phyloP scores from a whole-genome alignment of 2,329 filamentous ascomycete species.

The Nemania serpens region DNA sequence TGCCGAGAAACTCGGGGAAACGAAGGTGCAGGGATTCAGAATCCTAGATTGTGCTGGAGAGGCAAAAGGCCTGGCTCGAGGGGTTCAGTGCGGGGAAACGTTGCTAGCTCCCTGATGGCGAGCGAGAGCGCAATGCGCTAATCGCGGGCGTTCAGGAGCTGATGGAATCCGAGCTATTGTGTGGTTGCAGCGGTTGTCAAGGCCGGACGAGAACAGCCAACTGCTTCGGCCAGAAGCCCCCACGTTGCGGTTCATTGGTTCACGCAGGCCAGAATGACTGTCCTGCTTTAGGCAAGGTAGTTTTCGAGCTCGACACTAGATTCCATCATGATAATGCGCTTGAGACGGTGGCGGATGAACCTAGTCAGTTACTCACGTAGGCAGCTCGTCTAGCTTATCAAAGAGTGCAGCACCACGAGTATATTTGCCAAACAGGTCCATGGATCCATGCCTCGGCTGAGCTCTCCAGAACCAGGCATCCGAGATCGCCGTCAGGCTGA shows the following conservation, averaged over 20 bases:
- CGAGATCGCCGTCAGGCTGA: slow-evolving; percentile 3
- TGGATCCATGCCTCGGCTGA: background rate
- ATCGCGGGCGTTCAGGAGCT: slow-evolving; percentile 17
- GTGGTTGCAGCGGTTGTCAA: slow-evolving; percentile 7
- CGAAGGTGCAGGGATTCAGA: slow-evolving; percentile 13
- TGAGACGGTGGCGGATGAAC: background rate
- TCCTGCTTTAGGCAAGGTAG: slow-evolving; percentile 15
- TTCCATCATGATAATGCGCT: background rate
- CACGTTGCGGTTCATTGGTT: slow-evolving; percentile 18
- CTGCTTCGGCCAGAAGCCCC: slow-evolving; percentile 7
- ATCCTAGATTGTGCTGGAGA: background rate
- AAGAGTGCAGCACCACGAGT: background rate
- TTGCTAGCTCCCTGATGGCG: slow-evolving; percentile 4
- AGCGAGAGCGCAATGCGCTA: slow-evolving; percentile 14
- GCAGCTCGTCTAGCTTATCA: background rate
- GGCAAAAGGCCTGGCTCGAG: background rate
- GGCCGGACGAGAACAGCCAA: slow-evolving; percentile 7
- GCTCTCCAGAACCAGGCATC: slow-evolving; percentile 14
- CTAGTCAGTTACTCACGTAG: background rate
- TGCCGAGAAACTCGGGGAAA: slow-evolving; percentile 26
- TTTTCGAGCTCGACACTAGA: slow-evolving; percentile 1
- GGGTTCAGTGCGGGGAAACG: background rate
- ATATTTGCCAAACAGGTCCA: slow-evolving; percentile 2
- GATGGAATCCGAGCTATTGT: background rate
- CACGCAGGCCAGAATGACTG: slow-evolving; percentile 5